phyloP scores from a whole-genome alignment of 108 stramenopile species.

The Aurantiochytrium sp. region DNA sequence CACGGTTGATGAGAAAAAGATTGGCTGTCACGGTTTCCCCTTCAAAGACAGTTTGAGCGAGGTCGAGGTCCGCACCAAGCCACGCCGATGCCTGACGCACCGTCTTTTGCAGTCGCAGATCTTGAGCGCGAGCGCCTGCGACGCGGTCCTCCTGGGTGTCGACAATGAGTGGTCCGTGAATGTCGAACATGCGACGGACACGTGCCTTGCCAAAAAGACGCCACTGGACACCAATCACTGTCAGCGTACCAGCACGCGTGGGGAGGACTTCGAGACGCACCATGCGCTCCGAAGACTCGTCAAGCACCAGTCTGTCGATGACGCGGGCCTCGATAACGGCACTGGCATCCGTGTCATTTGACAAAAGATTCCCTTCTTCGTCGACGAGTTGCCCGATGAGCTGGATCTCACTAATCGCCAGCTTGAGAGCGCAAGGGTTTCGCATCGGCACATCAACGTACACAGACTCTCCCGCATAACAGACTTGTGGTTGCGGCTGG shows the following conservation, averaged over 20 bases:
- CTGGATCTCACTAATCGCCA: not conserved
- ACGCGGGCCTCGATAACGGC: not conserved
- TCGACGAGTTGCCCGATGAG: not conserved
- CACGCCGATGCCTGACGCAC: not conserved
- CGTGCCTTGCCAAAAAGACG: not conserved
- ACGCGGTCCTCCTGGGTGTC: not conserved
- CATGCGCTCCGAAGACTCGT: not conserved
- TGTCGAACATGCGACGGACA: not conserved
- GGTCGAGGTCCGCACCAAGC: not conserved
- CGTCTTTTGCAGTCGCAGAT: not conserved
- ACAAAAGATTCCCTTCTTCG: not conserved
- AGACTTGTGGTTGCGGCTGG: not conserved
- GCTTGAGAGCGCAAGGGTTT: not conserved
- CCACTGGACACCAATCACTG: not conserved
- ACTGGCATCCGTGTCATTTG: not conserved
- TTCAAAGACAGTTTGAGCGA: not conserved
- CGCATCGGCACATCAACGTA: not conserved
- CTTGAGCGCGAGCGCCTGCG: not conserved
- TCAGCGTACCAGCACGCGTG: not conserved
- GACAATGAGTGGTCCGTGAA: not conserved
- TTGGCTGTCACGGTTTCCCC: not conserved
- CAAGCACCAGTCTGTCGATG: not conserved
- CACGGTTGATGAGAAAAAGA: not conserved
- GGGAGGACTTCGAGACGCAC: not conserved
- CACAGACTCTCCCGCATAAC: not conserved